A percentile compares a stretch with the other conserved stretches of the same genome.
These are phyloP conservation scores for Saccharomyces hybrid DNA, from an alignment of 1,139 yeast species.

Conservation along the genomic window DNA sequence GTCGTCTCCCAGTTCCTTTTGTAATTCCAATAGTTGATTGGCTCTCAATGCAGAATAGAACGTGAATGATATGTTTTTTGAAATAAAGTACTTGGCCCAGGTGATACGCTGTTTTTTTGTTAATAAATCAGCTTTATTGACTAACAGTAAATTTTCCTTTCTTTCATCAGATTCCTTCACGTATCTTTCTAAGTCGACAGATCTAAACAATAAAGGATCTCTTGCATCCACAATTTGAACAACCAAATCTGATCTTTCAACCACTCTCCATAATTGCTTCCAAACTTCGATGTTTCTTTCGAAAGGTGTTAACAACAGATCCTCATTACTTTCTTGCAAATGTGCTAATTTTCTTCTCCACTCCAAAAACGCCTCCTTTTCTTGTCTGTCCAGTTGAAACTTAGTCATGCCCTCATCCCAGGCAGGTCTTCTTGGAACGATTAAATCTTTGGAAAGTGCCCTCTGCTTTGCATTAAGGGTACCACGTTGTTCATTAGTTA, in stretches of 20 bases:
- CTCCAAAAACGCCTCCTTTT: constrained; percentile 80
- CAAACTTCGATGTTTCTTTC: constrained; percentile 97
- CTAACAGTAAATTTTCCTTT: constrained; percentile 72
- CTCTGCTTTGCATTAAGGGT: constrained; percentile 59
- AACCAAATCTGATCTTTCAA: constrained; percentile 86
- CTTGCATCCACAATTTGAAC: constrained; percentile 98
- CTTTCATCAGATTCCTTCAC: constrained; percentile 64
- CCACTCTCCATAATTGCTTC: constrained; percentile 98
- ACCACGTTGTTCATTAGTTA: constrained; percentile 61
- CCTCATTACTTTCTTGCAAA: constrained; percentile 66
- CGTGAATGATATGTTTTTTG: constrained; percentile 67
- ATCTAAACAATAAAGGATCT: constrained; percentile 83
- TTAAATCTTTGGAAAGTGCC: constrained; percentile 68
- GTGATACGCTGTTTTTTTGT: constrained; percentile 64
- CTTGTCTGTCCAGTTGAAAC: constrained; percentile 74
- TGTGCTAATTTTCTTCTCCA: constrained; percentile 90
- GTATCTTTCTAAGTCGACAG: constrained; percentile 79
- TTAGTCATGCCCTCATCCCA: constrained; percentile 74
- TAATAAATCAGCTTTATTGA: constrained; percentile 89
- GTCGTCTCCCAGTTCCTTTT: constrained; percentile 36
- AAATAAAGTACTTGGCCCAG: constrained; percentile 81
- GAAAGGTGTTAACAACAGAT: constrained; percentile 86
- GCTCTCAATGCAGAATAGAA: constrained; percentile 91
- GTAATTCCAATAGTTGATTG: constrained; percentile 57
- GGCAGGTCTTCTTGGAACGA: constrained; percentile 89